These are phyloP conservation scores for Aspergillus bridgeri DNA, from an alignment of 495 filamentous ascomycete species.

Conservation along the genomic window DNA sequence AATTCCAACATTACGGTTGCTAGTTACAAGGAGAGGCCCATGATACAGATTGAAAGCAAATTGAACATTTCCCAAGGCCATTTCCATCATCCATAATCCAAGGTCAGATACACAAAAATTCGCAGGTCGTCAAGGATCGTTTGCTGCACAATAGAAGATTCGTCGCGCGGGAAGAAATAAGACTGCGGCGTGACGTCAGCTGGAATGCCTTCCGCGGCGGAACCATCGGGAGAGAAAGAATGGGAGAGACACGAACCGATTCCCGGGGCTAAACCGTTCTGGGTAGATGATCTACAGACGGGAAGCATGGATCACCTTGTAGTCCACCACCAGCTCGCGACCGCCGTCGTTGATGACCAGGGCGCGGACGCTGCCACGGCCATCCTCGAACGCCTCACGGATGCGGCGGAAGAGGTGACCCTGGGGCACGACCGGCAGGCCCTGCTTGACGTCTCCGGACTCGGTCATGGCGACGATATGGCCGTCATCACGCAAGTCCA, in stretches of 20 bases:
- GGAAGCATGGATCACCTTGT: constrained; percentile 90
- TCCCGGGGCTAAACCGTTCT: constrained; percentile 12
- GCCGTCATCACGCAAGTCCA: constrained; percentile 91
- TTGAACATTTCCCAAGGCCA: constrained; percentile 17
- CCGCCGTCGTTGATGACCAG: constrained; percentile 95
- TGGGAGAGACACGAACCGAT: neutral
- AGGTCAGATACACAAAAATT: constrained; percentile 19
- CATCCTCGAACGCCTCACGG: constrained; percentile 80
- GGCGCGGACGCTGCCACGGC: constrained; percentile 88
- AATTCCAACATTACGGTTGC: constrained; percentile 19
- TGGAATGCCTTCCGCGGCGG: neutral
- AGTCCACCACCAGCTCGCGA: constrained; percentile 94
- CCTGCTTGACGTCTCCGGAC: constrained; percentile 96
- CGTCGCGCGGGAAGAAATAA: constrained; percentile 7
- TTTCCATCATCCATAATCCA: constrained; percentile 18
- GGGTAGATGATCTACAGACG: constrained; percentile 51
- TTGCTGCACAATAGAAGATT: constrained; percentile 9
- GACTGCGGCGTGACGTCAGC: constrained; percentile 14
- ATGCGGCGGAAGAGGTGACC: constrained; percentile 80
- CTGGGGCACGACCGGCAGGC: constrained; percentile 88
- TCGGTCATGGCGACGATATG: constrained; percentile 78
- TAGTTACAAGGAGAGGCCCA: constrained; percentile 24
- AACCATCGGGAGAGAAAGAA: neutral
- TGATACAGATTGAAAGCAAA: constrained; percentile 17
- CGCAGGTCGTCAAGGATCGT: constrained; percentile 24